Percentiles rank a stretch among this genome's conserved stretches.
These are phyloP conservation scores for Mortierella sp. DNA, from an alignment of 371 early-diverging fungal species.

Conservation along the genomic window DNA sequence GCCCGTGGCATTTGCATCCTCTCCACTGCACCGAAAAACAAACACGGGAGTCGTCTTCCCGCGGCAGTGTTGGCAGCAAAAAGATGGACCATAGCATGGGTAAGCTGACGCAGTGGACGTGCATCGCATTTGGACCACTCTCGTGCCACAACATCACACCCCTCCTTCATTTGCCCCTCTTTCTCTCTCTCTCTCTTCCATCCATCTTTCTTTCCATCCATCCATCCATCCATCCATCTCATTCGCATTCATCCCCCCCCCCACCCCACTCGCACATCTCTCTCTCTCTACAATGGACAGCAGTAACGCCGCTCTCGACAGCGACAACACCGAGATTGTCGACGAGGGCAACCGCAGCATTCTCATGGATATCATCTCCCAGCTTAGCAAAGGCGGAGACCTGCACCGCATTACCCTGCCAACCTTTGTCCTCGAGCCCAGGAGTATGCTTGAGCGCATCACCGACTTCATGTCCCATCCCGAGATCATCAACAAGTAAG, in stretches of 20 bases:
- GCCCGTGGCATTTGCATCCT: no score
- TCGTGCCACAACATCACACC: no score
- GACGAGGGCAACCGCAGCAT: slow-evolving; percentile 91
- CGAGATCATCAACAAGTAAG: slow-evolving; percentile 85
- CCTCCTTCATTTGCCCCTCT: not conserved
- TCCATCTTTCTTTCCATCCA: not conserved
- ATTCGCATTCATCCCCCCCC: not conserved
- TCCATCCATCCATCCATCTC: not conserved
- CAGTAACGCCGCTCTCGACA: slow-evolving; percentile 31
- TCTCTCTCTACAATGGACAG: not conserved
- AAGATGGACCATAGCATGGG: no score
- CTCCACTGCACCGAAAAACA: no score
- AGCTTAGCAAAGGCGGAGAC: slow-evolving; percentile 91
- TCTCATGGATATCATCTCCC: slow-evolving; percentile 83
- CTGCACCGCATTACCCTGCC: slow-evolving; percentile 92
- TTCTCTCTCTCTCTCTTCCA: not conserved
- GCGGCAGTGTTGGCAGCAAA: no score
- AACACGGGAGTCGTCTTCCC: no score
- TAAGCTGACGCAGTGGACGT: no score
- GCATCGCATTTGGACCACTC: no score
- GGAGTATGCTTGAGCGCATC: slow-evolving; percentile 94
- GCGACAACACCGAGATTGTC: slow-evolving; percentile 79
- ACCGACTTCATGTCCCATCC: slow-evolving; percentile 97
- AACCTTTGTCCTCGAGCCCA: slow-evolving; percentile 95
- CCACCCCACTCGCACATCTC: not conserved